phyloP scores from a whole-genome alignment of 306 rosid genomes.

The Acacia crassicarpa region DNA sequence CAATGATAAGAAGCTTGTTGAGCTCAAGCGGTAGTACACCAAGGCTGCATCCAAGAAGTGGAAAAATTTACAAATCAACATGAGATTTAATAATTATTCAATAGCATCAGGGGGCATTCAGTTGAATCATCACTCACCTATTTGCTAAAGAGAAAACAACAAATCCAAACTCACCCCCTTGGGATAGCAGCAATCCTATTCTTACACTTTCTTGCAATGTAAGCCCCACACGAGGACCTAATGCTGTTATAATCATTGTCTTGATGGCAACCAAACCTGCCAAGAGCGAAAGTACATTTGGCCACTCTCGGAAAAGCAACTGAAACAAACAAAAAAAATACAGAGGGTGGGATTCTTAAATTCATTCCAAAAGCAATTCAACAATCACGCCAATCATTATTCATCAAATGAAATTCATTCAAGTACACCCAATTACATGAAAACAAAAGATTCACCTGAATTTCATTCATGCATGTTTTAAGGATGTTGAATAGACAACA shows the following conservation, averaged over 20 bases:
- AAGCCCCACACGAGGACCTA: conserved; percentile 98
- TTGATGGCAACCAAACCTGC: conserved; percentile 88
- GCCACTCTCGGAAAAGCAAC: conserved; percentile 97
- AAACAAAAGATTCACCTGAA: conserved; percentile 15
- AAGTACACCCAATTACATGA: conserved; percentile 10
- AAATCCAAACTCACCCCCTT: conserved; percentile 97
- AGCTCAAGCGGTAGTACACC: conserved; percentile 99
- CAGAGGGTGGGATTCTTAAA: conserved; percentile 4
- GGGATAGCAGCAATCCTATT: conserved; percentile 95
- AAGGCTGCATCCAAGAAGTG: conserved; percentile 66
- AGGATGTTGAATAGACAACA: not conserved
- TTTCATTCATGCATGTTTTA: not conserved
- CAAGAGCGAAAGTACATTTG: conserved; percentile 92
- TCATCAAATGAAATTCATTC: not conserved
- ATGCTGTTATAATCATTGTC: conserved; percentile 91
- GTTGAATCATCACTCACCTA: conserved; percentile 49
- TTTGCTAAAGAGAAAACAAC: conserved; percentile 96
- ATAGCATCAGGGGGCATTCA: conserved; percentile 1
- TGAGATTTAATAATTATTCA: conserved; percentile 16
- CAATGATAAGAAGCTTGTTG: conserved; percentile 92
- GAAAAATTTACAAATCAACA: conserved; percentile 29
- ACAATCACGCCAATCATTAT: not conserved
- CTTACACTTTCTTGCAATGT: conserved; percentile 91
- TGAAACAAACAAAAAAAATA: conserved; percentile 41
- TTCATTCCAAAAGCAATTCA: conserved; percentile 8